Conservation (phyloP, 257 asterid genomes). For the Fraxinus pennsylvanica region DNA sequence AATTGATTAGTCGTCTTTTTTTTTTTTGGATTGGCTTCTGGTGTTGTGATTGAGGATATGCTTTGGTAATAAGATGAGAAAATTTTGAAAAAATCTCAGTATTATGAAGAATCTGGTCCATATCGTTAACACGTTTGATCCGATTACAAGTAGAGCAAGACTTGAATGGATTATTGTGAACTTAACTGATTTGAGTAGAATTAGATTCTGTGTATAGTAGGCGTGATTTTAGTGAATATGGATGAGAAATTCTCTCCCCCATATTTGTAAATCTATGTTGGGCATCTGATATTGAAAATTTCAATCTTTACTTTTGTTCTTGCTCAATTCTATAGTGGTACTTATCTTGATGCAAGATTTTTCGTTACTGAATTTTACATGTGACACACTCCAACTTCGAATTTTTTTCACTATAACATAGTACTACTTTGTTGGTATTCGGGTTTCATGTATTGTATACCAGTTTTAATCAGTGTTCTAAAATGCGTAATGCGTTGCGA, state of each 20-base stretch:
- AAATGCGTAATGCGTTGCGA: too few relatives aligned
- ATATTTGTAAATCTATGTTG: constrained; percentile 41
- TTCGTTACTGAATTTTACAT: too few relatives aligned
- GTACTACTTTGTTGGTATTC: too few relatives aligned
- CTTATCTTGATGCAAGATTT: neutral
- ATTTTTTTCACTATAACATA: too few relatives aligned
- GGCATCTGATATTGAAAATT: constrained; percentile 20
- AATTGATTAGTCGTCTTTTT: neutral
- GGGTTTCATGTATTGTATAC: too few relatives aligned
- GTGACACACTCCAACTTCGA: too few relatives aligned
- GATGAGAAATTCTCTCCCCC: constrained; percentile 36
- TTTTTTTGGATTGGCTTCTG: neutral
- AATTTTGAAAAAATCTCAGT: too few relatives aligned
- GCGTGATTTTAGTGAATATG: constrained; percentile 35
- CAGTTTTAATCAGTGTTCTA: too few relatives aligned
- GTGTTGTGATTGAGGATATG: neutral
- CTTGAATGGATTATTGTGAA: constrained; percentile 22
- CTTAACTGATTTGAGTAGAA: constrained; percentile 33
- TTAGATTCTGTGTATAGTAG: constrained; percentile 44
- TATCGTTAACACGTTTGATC: constrained; percentile 8
- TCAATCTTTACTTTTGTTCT: constrained; percentile 13
- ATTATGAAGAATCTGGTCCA: too few relatives aligned
- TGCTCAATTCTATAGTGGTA: neutral
- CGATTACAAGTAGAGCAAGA: constrained; percentile 19
- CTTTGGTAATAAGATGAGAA: too few relatives aligned